These are phyloP conservation scores for Cordyceps javanica DNA, from an alignment of 2,329 filamentous ascomycete species.

Conservation along the genomic window DNA sequence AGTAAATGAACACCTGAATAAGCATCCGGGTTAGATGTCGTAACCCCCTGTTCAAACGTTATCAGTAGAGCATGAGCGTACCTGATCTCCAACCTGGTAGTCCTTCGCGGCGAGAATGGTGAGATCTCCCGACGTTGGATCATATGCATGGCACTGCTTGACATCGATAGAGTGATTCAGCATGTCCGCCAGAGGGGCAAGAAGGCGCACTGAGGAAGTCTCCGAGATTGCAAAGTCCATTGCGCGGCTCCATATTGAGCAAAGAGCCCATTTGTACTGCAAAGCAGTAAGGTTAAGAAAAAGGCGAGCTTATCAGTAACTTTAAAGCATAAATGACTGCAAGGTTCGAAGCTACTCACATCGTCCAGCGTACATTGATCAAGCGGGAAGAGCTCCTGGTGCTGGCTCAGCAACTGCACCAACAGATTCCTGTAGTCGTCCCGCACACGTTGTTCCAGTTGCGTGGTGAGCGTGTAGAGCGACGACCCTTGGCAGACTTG, in stretches of 20 bases:
- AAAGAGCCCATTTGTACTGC: slow-evolving; percentile 31
- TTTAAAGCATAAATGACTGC: not conserved
- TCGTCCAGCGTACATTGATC: slow-evolving; percentile 27
- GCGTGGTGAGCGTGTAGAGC: slow-evolving; percentile 27
- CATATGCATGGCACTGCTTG: slow-evolving; percentile 29
- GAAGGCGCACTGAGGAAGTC: not conserved
- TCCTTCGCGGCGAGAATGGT: slow-evolving; percentile 19
- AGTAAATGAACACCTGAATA: slow-evolving; percentile 30
- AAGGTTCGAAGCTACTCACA: slow-evolving; percentile 18
- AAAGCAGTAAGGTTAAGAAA: not conserved
- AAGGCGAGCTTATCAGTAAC: not conserved
- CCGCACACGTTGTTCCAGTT: slow-evolving; percentile 23
- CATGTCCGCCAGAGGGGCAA: slow-evolving; percentile 32
- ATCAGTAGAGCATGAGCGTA: slow-evolving; percentile 11
- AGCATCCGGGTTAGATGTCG: slow-evolving; percentile 9
- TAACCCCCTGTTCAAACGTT: too few relatives aligned
- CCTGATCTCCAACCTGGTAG: slow-evolving; percentile 30
- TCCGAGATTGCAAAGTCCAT: slow-evolving; percentile 25
- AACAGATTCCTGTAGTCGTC: slow-evolving; percentile 25
- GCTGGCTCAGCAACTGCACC: slow-evolving; percentile 21
- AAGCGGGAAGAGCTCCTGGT: slow-evolving; percentile 27
- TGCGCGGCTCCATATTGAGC: slow-evolving; percentile 21
- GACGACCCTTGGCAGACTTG: slow-evolving; percentile 27
- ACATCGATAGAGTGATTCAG: slow-evolving; percentile 29
- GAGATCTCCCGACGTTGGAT: slow-evolving; percentile 25